These are phyloP conservation scores for Vigna trinervia DNA, from an alignment of 306 rosid genomes.

Conservation along the genomic window DNA sequence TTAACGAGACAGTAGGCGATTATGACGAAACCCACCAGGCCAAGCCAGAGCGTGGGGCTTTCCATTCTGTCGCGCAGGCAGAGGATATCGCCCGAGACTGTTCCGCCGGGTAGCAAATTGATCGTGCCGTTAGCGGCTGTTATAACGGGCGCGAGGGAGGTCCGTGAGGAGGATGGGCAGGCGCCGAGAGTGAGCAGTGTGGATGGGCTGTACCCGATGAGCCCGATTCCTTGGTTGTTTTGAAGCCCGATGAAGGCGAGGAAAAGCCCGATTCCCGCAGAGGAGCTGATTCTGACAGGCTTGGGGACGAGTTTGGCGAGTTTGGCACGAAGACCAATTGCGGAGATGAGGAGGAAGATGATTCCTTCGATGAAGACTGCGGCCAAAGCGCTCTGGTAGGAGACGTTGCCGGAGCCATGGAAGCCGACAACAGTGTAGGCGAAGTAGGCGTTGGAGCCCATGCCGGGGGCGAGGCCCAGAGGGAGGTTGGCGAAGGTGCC, in stretches of 20 bases:
- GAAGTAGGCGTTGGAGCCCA: conserved; percentile 96
- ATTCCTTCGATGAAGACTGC: conserved; percentile 89
- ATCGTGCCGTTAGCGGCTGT: conserved; percentile 69
- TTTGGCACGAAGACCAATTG: conserved; percentile 77
- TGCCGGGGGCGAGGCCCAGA: conserved; percentile 90
- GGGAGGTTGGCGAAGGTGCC: conserved; percentile 94
- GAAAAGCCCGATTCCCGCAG: conserved; percentile 96
- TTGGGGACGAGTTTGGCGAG: conserved; percentile 86
- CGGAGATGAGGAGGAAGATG: conserved; percentile 67
- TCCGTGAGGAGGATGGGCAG: conserved; percentile 70
- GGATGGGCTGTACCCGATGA: conserved; percentile 76
- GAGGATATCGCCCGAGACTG: conserved; percentile 64
- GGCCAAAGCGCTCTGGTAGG: conserved; percentile 84
- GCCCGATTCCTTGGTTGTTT: conserved; percentile 82
- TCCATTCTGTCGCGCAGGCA: conserved; percentile 77
- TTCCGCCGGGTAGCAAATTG: conserved; percentile 60
- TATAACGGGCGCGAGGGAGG: conserved; percentile 69
- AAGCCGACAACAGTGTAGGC: conserved; percentile 98
- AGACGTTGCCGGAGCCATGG: conserved; percentile 89
- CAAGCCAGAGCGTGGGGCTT: conserved; percentile 95
- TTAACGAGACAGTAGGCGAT: conserved; percentile 79
- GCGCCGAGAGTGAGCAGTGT: conserved; percentile 78
- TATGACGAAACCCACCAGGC: conserved; percentile 79
- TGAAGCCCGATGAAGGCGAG: conserved; percentile 92
- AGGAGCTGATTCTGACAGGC: conserved; percentile 94